phyloP scores from a whole-genome alignment of 176 grass and related monocot genomes.

The Oryza longistaminata region DNA sequence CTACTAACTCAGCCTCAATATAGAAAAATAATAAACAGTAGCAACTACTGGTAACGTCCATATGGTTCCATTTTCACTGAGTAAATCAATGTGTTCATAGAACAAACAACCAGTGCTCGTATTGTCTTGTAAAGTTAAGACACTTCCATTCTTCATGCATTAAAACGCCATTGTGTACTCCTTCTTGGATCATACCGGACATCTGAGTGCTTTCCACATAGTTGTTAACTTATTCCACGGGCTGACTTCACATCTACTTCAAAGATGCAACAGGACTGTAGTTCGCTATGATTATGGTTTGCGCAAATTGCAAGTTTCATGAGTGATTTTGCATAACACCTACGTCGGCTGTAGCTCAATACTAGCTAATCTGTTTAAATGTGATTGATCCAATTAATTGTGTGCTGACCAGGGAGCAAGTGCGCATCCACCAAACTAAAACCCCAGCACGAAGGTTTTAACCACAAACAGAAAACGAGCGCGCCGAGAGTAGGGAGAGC shows the following conservation, averaged over 20 bases:
- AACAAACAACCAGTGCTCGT: neutral
- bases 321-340: neutral
- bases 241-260: neutral
- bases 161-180: neutral
- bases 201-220: neutral
- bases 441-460: neutral
- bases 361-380: neutral
- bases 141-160: neutral
- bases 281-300: neutral
- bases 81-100: neutral
- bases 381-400: neutral
- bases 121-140: neutral
- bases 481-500: no score
- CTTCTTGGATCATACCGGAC: neutral
- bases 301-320: neutral
- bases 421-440: neutral
- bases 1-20: no score
- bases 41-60: neutral
- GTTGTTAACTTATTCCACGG: neutral
- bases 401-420: neutral
- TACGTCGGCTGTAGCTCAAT: neutral
- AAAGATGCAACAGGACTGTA: neutral
- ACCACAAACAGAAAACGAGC: neutral
- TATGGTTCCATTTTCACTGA: neutral
- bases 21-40: no score